Conservation (phyloP, 2,329 filamentous ascomycete genomes). For the Microdochium bolleyi region DNA sequence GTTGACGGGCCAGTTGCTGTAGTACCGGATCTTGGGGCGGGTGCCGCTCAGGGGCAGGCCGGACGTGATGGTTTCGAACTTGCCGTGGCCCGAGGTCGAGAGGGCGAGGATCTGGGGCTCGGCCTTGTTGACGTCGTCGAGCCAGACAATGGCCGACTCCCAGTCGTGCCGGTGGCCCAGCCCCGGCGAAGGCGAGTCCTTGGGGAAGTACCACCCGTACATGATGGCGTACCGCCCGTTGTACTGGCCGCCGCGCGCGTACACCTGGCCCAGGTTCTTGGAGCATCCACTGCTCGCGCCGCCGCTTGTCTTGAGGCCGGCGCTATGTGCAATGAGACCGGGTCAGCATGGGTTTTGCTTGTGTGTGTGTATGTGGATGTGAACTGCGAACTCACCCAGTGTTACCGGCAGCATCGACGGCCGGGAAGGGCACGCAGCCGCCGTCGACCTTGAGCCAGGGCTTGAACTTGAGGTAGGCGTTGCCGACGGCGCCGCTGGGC, state of each 20-base stretch:
- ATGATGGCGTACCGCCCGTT: conserved; percentile 20
- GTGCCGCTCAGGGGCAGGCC: conserved; percentile 14
- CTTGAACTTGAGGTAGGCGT: conserved; percentile 46
- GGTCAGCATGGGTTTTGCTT: background rate
- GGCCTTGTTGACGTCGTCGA: conserved; percentile 13
- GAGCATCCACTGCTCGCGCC: conserved; percentile 15
- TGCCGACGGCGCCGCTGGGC: conserved; percentile 33
- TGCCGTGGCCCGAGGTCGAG: conserved; percentile 22
- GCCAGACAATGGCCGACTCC: conserved; percentile 25
- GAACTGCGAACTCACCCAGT: conserved; percentile 10
- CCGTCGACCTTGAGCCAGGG: conserved; percentile 40
- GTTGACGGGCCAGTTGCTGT: conserved; percentile 20
- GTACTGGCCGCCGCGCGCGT: conserved; percentile 17
- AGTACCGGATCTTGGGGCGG: conserved; percentile 21
- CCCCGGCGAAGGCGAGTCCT: conserved; percentile 26
- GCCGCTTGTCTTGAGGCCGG: conserved; percentile 18
- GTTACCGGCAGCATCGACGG: conserved; percentile 40
- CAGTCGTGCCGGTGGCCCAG: conserved; percentile 28
- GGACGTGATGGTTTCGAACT: conserved; percentile 15
- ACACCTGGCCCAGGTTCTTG: conserved; percentile 22
- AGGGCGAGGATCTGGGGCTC: conserved; percentile 19
- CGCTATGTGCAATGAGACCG: conserved; percentile 8
- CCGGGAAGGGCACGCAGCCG: conserved; percentile 51
- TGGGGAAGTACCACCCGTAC: conserved; percentile 30
- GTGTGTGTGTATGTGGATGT: background rate